These are phyloP conservation scores for Penicillium riverlandense DNA, from an alignment of 495 filamentous ascomycete species.

Conservation along the genomic window DNA sequence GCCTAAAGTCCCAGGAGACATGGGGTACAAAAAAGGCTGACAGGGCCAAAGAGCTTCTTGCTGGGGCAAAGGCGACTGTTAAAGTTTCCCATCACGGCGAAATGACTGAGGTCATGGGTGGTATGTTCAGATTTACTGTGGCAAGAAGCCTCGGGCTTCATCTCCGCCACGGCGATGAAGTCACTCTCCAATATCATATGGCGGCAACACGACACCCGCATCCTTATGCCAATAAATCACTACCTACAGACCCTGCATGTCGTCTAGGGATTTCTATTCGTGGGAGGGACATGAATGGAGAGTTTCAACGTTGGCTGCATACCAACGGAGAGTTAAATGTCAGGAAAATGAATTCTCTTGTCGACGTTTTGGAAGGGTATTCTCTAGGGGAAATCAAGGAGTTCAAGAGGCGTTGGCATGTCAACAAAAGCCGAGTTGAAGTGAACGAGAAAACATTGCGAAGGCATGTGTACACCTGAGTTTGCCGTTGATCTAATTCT, in stretches of 20 bases:
- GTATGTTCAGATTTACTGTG: constrained; percentile 2
- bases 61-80: neutral
- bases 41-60: neutral
- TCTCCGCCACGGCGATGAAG: neutral
- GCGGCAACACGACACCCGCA: neutral
- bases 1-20: neutral
- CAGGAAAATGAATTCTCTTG: constrained; percentile 6
- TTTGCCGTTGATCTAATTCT: too few relatives aligned
- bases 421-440: neutral
- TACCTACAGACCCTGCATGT: constrained; percentile 3
- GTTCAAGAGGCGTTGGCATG: neutral
- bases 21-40: constrained; percentile 1
- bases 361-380: constrained; percentile 4
- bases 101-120: neutral
- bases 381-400: neutral
- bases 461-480: too few relatives aligned
- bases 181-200: neutral
- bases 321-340: neutral
- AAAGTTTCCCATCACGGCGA: neutral
- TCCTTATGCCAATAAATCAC: neutral
- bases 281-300: constrained; percentile 1
- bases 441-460: too few relatives aligned
- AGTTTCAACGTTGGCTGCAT: constrained; percentile 4
- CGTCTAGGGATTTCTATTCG: constrained; percentile 5
- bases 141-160: neutral